Base-by-base conservation (phyloP, 495 filamentous ascomycete species). In the Xylaria bambusicola region DNA sequence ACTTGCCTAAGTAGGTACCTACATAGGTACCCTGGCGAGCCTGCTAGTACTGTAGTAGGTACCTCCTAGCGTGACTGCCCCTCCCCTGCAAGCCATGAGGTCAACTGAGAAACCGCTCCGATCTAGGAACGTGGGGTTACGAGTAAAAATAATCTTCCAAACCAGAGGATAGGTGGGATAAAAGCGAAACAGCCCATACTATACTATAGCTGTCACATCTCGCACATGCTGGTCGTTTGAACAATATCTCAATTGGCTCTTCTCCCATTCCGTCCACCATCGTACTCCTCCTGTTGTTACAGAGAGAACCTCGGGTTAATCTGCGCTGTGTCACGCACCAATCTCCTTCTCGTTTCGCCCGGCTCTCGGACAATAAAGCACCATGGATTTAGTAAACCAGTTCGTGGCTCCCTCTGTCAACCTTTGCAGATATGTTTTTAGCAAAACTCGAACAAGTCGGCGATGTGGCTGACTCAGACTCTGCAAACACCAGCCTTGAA, bases 381-480 rank as follows among this genome's bases (percentile, higher is more conserved):
- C 20, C 55, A 93, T 93, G 89, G 89, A 92, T 87, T 81, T 92
- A 64, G 89, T 93, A 63, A 91, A 92, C 76, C 84, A 88, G 89
- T 92, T 75, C 81, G 88, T 84, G 71, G 18, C 13, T 52, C 61
- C 56, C 33, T 52, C 45, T 36, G 23, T 3, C 29, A 35, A 23
- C 33, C 36, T 41, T 50, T 35, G 52, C 33, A 24, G 57, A 60
- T 56, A 51, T 59, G 38, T 23, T 45, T n/a, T 33, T 57, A 38
- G 21, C 40, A 47, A 35, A 49, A 35, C 54, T 51, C 46, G 23
- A 46, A n/a, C 17, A 42, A 47, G 51, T 51, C 41, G 23, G 56
- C 55, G 52, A 15, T 38, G 70, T 69, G 64, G 66, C 70, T 70
- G 67, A 75, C 67, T 62, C 64, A 66, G 68, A 74, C 57, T 68